Conservation (phyloP, 768 basidiomycete species). For the Leccinum imitatum region DNA sequence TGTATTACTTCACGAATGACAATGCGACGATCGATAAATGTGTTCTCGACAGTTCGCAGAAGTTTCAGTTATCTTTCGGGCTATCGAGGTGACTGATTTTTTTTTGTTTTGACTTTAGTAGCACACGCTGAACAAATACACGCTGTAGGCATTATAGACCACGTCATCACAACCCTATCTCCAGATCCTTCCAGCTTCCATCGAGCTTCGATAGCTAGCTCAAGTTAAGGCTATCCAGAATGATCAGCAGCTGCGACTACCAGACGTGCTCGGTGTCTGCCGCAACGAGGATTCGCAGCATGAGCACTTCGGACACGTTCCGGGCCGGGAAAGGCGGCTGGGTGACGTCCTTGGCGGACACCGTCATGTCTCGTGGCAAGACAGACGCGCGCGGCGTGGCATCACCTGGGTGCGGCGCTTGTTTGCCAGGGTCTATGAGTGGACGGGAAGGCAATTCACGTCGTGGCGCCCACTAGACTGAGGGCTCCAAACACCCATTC, state of each 20-base stretch:
- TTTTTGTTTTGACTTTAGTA: background rate
- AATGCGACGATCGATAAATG: no score
- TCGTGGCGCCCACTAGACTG: no score
- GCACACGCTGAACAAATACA: background rate
- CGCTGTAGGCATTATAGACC: background rate
- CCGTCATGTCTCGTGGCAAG: conserved; percentile 2
- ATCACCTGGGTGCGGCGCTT: conserved; percentile 9
- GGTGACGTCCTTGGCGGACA: background rate
- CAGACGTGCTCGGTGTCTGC: background rate
- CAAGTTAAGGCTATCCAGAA: background rate
- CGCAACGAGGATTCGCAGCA: conserved; percentile 15
- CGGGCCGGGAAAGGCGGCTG: background rate
- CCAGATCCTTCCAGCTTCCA: background rate
- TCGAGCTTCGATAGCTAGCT: background rate
- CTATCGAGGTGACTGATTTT: background rate
- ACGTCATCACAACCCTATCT: background rate
- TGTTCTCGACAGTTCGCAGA: background rate
- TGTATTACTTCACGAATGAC: no score
- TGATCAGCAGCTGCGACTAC: background rate
- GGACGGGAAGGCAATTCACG: background rate
- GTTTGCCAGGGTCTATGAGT: background rate
- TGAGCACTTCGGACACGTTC: conserved; percentile 10
- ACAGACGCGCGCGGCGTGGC: conserved; percentile 9
- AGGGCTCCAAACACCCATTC: conserved; percentile 17
- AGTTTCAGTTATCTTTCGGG: background rate